A percentile compares a stretch with the other conserved stretches of the same genome.
Conservation (phyloP, 2,329 filamentous ascomycete species). For the Pseudogymnoascus sp. region DNA sequence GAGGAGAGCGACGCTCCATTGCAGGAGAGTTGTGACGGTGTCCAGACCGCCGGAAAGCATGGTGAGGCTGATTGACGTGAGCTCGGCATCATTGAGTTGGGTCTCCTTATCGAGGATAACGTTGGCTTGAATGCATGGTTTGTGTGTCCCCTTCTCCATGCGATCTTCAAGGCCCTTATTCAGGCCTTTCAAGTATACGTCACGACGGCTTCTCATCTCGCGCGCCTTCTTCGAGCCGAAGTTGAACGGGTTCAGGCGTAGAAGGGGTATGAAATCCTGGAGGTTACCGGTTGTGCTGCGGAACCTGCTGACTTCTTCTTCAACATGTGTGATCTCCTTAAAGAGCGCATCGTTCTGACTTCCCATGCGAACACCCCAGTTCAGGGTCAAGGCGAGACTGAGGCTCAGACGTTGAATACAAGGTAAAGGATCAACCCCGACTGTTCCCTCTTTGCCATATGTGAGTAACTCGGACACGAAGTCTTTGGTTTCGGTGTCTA, state of each 20-base stretch:
- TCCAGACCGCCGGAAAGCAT: slow-evolving; percentile 63
- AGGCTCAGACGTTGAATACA: slow-evolving; percentile 60
- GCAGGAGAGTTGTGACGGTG: slow-evolving; percentile 58
- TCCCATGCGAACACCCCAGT: slow-evolving; percentile 57
- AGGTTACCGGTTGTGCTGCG: slow-evolving; percentile 53
- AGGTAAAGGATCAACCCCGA: slow-evolving; percentile 56
- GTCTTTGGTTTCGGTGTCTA: slow-evolving; percentile 56
- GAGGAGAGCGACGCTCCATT: slow-evolving; percentile 57
- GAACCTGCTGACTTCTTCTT: slow-evolving; percentile 53
- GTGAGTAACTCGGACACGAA: slow-evolving; percentile 55
- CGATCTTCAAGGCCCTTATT: slow-evolving; percentile 53
- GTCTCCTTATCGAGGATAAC: slow-evolving; percentile 58
- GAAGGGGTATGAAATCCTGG: slow-evolving; percentile 53
- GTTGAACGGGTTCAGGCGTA: slow-evolving; percentile 55
- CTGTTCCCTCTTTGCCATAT: slow-evolving; percentile 47
- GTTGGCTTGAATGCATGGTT: slow-evolving; percentile 61
- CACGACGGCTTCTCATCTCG: slow-evolving; percentile 53
- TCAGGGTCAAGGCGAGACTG: slow-evolving; percentile 56
- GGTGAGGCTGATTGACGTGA: slow-evolving; percentile 59
- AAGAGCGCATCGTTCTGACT: slow-evolving; percentile 55
- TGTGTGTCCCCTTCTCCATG: slow-evolving; percentile 53
- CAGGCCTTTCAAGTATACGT: slow-evolving; percentile 51
- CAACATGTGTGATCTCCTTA: slow-evolving; percentile 55
- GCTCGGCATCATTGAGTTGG: slow-evolving; percentile 53
- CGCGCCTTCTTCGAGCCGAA: slow-evolving; percentile 49